Conservation (phyloP, 768 basidiomycete genomes). For the Daedaleopsis nitida region DNA sequence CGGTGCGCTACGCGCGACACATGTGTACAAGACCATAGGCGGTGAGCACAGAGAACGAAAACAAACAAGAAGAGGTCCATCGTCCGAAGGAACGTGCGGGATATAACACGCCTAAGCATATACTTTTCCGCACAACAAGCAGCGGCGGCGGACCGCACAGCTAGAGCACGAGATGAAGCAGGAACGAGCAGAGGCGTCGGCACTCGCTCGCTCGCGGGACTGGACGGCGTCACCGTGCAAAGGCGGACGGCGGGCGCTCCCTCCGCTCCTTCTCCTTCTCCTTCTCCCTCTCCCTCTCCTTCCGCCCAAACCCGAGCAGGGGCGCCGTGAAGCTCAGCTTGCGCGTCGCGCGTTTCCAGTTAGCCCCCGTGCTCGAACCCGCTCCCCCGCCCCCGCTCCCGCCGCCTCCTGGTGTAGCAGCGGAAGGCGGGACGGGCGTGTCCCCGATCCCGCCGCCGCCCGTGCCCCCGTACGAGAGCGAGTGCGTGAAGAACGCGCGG, state of each 20-base stretch:
- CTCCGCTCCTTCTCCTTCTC: conserved; percentile 51
- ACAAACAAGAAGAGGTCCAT: background rate
- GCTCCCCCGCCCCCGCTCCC: background rate
- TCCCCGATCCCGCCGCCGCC: conserved; percentile 16
- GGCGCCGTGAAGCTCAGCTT: conserved; percentile 72
- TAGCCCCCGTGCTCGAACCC: background rate
- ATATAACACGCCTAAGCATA: background rate
- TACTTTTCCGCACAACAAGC: background rate
- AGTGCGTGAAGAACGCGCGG: conserved; percentile 4
- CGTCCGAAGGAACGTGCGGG: background rate
- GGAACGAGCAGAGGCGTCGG: background rate
- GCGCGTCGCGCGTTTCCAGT: conserved; percentile 49
- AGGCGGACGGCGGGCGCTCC: background rate
- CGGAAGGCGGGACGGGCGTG: conserved; percentile 11
- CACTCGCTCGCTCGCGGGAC: background rate
- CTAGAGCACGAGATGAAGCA: too few species aligned
- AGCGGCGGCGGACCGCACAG: too few species aligned
- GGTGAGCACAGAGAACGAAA: background rate
- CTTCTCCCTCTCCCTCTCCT: conserved; percentile 46
- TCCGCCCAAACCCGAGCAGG: conserved; percentile 55
- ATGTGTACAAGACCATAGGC: background rate
- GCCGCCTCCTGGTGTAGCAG: conserved; percentile 7
- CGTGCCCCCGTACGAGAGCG: conserved; percentile 16
- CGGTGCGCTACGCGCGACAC: background rate
- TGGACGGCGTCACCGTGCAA: background rate